Base-by-base conservation (phyloP, 2,329 filamentous ascomycete species). In the Colletotrichum scovillei region DNA sequence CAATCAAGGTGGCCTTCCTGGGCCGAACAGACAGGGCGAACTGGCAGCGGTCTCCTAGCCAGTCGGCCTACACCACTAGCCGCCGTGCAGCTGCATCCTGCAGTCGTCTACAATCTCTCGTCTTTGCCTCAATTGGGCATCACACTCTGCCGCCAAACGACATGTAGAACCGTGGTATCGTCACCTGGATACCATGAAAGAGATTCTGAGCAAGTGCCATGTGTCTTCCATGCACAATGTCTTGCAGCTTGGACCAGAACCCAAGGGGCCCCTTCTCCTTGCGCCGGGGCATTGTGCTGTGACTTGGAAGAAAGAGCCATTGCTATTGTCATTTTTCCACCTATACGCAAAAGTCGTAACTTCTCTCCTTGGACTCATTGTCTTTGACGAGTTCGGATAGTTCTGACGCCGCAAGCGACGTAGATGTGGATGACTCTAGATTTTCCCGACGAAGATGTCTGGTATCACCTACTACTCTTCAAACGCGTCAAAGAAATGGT, bases 41-140 rank as follows among this genome's bases (percentile, higher is more conserved):
- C 35, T 28, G 2, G 63, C 62, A 53, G 72, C 62, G 49, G 52
- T 30, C 53, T 67, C 57, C 52, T 57, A 72, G 68, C 72, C 72
- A 72, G 49, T 74, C 72, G 62, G 57, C 72, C 68, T 67, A 74
- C 72, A 74, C 72, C 68, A 67, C 30, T 30, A 56, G 38, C 53
- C 46, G 24, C 16, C 38, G 49, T 63, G 52, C 58, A 63, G 62
- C 62, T 74, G 72, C 68, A 67, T 26, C 19, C 62, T 67, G 68
- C 62, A 57, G 24, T 16, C 71, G 49, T n/a, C 62, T 63, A 57
- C 62, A 52, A n/a, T 16, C 68, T 63, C 16, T 49, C 35, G n/a
- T 19, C 49, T 62, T 49, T 22, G 5, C 46, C 14, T 24, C 35
- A 42, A 55, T 62, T 62, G 62, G 67, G 71, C 67, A 66, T 56